phyloP scores from a whole-genome alignment of 192 early-diverging fungal genomes.

The Helicostylum pulchrum region DNA sequence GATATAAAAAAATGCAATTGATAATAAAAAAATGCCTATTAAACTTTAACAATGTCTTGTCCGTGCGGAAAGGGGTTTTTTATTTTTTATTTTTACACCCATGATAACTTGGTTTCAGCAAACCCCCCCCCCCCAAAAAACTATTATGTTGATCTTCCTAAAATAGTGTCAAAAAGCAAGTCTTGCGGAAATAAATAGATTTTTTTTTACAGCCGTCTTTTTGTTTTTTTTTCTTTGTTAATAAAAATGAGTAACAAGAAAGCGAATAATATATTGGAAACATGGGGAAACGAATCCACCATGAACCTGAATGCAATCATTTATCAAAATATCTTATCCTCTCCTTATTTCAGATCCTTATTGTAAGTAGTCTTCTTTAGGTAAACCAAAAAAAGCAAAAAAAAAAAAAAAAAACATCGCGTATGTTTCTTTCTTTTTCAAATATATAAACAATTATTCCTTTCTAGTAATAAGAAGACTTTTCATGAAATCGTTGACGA shows the following conservation, averaged over 20 bases:
- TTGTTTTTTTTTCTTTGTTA: not conserved
- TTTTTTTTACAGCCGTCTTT: not conserved
- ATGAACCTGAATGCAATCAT: constrained; percentile 81
- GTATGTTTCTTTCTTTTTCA: not conserved
- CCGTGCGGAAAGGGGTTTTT: too few species aligned
- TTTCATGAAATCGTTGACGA: constrained; percentile 79
- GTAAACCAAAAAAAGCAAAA: not conserved
- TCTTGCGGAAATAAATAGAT: too few species aligned
- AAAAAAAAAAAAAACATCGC: not conserved
- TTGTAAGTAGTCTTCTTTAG: constrained; percentile 47
- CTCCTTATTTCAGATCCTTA: constrained; percentile 72
- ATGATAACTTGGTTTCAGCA: too few species aligned
- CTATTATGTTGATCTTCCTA: too few species aligned
- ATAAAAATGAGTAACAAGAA: constrained; percentile 21
- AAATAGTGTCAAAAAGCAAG: too few species aligned
- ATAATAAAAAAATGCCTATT: not conserved
- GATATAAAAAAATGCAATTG: too few species aligned
- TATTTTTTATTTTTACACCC: too few species aligned
- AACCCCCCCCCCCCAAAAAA: too few species aligned
- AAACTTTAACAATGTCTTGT: too few species aligned
- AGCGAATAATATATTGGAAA: constrained; percentile 53
- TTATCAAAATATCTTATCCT: constrained; percentile 68
- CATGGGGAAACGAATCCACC: constrained; percentile 69
- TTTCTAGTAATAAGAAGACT: constrained; percentile 60
- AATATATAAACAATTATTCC: not conserved